phyloP scores from a whole-genome alignment of 805 yeast species.

The Ogataea methanolica region DNA sequence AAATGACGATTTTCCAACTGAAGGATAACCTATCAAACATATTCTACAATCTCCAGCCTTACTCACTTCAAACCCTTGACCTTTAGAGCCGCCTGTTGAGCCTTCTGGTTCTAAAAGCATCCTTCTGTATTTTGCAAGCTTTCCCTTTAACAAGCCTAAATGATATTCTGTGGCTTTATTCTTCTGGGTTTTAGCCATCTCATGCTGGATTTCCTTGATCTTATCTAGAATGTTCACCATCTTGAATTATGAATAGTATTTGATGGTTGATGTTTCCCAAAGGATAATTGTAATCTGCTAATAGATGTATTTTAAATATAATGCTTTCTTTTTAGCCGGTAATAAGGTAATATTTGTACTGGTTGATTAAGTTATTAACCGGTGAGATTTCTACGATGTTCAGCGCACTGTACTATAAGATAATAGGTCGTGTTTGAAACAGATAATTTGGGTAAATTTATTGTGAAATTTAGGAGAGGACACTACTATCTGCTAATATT shows the following conservation, averaged over 20 bases:
- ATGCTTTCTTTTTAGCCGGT: no score
- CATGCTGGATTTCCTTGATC: slow-evolving; percentile 86
- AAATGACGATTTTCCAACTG: slow-evolving; percentile 94
- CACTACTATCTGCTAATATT: no score
- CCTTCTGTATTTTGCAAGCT: slow-evolving; percentile 86
- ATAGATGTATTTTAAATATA: no score
- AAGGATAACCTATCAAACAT: slow-evolving; percentile 93
- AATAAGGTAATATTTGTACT: no score
- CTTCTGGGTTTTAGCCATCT: slow-evolving; percentile 91
- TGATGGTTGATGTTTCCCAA: background rate
- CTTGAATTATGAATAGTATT: background rate
- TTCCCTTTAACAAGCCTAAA: slow-evolving; percentile 89
- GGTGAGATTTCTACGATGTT: no score
- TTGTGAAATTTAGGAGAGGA: no score
- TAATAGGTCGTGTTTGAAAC: no score
- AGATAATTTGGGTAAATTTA: no score
- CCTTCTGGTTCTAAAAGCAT: slow-evolving; percentile 89
- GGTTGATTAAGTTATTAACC: no score
- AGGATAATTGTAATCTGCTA: no score
- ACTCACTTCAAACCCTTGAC: slow-evolving; percentile 87
- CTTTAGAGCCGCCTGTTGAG: slow-evolving; percentile 56
- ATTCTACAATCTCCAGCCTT: slow-evolving; percentile 97
- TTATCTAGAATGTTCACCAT: slow-evolving; percentile 50
- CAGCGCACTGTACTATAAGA: no score
- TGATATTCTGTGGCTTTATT: slow-evolving; percentile 98